Evolutionary conservation across 306 rosid species (phyloP).

Genomic region (Castanospermum australe): DNA sequence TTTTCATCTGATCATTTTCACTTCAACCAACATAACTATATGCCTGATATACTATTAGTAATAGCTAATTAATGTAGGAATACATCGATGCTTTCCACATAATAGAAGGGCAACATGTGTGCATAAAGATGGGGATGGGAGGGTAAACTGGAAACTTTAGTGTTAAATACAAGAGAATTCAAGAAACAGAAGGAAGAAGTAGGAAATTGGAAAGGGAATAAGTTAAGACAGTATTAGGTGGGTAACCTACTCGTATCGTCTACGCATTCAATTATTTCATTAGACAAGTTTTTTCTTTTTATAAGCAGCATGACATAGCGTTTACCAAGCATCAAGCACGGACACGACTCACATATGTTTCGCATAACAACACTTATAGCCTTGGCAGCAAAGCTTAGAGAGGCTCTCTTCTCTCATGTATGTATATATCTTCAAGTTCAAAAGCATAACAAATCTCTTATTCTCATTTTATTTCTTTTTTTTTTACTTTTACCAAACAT

Average conservation of each 20-base stretch:
- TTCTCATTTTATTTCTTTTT: too few species aligned
- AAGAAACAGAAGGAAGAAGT: slow-evolving; percentile 24
- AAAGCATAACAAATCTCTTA: too few species aligned
- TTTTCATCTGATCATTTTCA: not conserved
- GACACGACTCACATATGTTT: slow-evolving; percentile 4
- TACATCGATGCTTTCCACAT: not conserved
- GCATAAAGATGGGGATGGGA: not conserved
- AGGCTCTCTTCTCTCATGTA: not conserved
- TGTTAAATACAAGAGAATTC: not conserved
- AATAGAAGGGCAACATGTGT: not conserved
- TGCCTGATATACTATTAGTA: too few species aligned
- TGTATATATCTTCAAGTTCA: too few species aligned
- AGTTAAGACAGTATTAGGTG: slow-evolving; percentile 37
- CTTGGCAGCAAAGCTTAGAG: slow-evolving; percentile 13
- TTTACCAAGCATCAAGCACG: slow-evolving; percentile 21
- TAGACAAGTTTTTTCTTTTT: not conserved
- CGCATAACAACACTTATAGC: not conserved
- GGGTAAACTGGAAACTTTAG: slow-evolving; percentile 18
- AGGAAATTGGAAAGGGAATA: slow-evolving; percentile 33
- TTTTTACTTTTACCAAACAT: too few species aligned
- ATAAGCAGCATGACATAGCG: slow-evolving; percentile 1
- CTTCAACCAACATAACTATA: not conserved
- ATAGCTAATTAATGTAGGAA: not conserved
- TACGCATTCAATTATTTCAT: slow-evolving; percentile 11
- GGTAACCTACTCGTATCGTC: slow-evolving; percentile 53